Base-by-base conservation (phyloP, 257 asterid genomes). In the Nicotiana knightiana region DNA sequence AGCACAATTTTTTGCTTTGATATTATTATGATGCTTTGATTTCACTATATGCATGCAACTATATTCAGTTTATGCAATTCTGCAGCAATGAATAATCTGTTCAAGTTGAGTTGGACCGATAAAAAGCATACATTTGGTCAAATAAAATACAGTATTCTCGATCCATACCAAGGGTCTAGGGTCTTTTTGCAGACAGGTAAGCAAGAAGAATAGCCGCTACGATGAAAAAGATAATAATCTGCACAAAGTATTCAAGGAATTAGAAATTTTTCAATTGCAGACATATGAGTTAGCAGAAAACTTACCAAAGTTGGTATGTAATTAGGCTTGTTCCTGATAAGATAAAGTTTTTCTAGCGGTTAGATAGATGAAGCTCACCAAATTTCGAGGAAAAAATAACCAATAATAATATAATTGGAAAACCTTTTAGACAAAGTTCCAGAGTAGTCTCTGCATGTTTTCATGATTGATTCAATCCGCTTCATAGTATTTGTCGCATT, bases 401-500 rank as follows among this genome's bases (percentile, higher is more conserved):
- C 11, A 37, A 21, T 26, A 57, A 57, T 57, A 16, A 37, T 66
- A 46, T 15, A 55, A 12, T 67, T 86, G 46, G 46, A 39, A 32
- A 80, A 88, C 90, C 91, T 86, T 62, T 82, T 77, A 79, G 26
- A 51, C 32, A 89, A 70, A 65, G 88, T 86, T 86, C 97, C 98
- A 32, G 98, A 93, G 4, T 32, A 32, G 28, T 91, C 98, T 90
- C 90, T 91, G 97, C 99, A 93, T 24, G 85, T 75, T 85, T 87
- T 93, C 91, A 93, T 79, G 77, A 91, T 89, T 53, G 87, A 82
- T 87, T 95, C 98, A 43, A 95, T 64, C 76, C 78, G 84, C 70
- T 87, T 90, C 55, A 84, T 91, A 3, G 97, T 92, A 85, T 87
- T 93, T 85, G 85, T 87, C 76, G 99, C 93, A 85, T 91, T 95